These are phyloP conservation scores for Rhizomucor pusillus DNA, from an alignment of 371 early-diverging fungal genomes.

Conservation along the genomic window DNA sequence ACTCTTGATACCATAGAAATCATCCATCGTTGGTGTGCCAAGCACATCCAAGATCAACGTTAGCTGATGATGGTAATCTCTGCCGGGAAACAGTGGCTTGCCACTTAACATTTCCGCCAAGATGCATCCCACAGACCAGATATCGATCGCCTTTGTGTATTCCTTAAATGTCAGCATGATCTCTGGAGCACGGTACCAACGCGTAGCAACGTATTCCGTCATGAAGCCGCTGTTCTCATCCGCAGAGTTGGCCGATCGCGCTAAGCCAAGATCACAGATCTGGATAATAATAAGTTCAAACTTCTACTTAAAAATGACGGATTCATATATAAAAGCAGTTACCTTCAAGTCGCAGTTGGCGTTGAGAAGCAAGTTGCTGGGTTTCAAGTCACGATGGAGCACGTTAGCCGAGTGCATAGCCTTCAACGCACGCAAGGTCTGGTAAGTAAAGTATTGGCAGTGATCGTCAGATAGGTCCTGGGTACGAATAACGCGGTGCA, in stretches of 20 bases:
- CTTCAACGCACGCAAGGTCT: conserved; percentile 94
- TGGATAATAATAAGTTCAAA: conserved; percentile 18
- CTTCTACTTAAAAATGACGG: too few species aligned
- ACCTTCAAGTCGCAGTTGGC: conserved; percentile 97
- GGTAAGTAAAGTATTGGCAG: conserved; percentile 98
- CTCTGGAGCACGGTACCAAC: conserved; percentile 99
- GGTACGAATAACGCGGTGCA: conserved; percentile 98
- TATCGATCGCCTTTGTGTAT: conserved; percentile 96
- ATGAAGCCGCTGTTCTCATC: conserved; percentile 90
- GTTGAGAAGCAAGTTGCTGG: conserved; percentile 94
- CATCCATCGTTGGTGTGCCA: conserved; percentile 95
- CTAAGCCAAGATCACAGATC: conserved; percentile 95
- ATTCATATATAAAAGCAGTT: too few species aligned
- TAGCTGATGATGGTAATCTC: conserved; percentile 95
- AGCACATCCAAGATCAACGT: conserved; percentile 95
- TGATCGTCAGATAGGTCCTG: conserved; percentile 97
- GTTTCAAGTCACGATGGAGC: conserved; percentile 97
- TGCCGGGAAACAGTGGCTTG: conserved; percentile 87
- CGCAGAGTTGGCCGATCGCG: conserved; percentile 85
- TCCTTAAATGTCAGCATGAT: conserved; percentile 94
- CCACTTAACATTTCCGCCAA: conserved; percentile 95
- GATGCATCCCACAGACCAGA: conserved; percentile 98
- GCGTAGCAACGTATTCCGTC: conserved; percentile 97
- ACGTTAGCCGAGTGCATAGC: conserved; percentile 98
- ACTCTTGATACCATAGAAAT: conserved; percentile 79